Percentiles rank a stretch among this genome's conserved stretches.
phyloP scores from a whole-genome alignment of 768 basidiomycete species.

The Infundibulicybe gibba region DNA sequence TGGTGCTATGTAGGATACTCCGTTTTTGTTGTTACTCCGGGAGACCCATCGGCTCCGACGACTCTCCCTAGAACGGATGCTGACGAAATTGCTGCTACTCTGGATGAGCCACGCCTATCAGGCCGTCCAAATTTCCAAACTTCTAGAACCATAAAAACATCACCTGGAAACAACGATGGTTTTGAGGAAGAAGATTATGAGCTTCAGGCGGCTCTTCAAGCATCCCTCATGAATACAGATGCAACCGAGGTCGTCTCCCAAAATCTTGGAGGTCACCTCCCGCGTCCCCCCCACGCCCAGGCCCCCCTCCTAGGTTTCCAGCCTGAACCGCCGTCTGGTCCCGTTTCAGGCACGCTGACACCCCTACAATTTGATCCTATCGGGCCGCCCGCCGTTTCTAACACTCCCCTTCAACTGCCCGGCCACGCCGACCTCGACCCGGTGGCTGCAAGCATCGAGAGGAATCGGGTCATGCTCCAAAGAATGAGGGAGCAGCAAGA shows the following conservation, averaged over 20 bases:
- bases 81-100: constrained; percentile 64
- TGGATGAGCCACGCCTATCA: constrained; percentile 42
- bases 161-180: constrained; percentile 22
- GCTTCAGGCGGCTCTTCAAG: constrained; percentile 84
- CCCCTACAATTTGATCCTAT: constrained; percentile 6
- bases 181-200: constrained; percentile 86
- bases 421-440: constrained; percentile 42
- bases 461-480: constrained; percentile 56
- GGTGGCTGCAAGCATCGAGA: constrained; percentile 64
- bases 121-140: constrained; percentile 8
- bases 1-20: constrained; percentile 58
- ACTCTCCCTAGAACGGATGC: constrained; percentile 64
- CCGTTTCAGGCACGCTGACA: constrained; percentile 12
- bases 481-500: constrained; percentile 67
- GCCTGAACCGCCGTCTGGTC: constrained; percentile 11
- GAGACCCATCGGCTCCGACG: constrained; percentile 48
- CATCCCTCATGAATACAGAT: constrained; percentile 49
- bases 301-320: constrained; percentile 3
- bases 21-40: constrained; percentile 70
- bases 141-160: constrained; percentile 2
- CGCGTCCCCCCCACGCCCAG: background rate
- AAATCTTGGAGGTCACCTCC: background rate
- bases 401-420: constrained; percentile 1
- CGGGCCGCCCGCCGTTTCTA: background rate
- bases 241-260: background rate